phyloP scores from a whole-genome alignment of 805 yeast species.

The Wickerhamomyces ciferrii region DNA sequence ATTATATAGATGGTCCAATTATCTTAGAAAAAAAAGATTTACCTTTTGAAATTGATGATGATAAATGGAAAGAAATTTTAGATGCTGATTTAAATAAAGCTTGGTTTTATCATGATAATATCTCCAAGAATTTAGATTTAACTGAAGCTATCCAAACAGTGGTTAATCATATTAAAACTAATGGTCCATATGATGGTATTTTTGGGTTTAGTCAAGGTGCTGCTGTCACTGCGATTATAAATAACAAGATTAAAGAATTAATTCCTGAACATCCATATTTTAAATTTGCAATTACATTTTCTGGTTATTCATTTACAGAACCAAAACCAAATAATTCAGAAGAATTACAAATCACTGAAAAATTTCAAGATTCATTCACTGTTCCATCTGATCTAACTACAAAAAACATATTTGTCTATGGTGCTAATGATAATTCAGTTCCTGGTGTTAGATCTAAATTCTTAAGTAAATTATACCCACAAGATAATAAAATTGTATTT shows the following conservation, averaged over 20 bases:
- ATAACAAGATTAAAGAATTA: conserved; percentile 49
- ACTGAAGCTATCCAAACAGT: conserved; percentile 46
- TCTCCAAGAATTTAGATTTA: conserved; percentile 41
- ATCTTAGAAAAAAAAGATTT: conserved; percentile 61
- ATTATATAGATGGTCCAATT: conserved; percentile 78
- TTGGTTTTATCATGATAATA: conserved; percentile 69
- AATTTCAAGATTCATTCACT: conserved; percentile 27
- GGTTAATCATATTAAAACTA: conserved; percentile 44
- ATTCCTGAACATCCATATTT: conserved; percentile 33
- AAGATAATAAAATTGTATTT: conserved; percentile 37
- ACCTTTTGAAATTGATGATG: conserved; percentile 61
- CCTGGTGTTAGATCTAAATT: conserved; percentile 63
- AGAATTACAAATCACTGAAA: conserved; percentile 29
- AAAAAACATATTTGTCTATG: conserved; percentile 69
- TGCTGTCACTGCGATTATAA: conserved; percentile 69
- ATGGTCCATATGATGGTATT: conserved; percentile 85
- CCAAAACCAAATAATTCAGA: conserved; percentile 26
- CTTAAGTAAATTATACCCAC: conserved; percentile 51
- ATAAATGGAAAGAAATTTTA: conserved; percentile 41
- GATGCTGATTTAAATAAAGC: conserved; percentile 46
- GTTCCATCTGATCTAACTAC: conserved; percentile 26
- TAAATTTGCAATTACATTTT: conserved; percentile 70
- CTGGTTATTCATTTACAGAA: conserved; percentile 55
- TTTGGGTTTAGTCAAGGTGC: conserved; percentile 96
- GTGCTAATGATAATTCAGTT: conserved; percentile 85